Evolutionary conservation across 2,329 filamentous ascomycete species (phyloP).

Genomic region (Graphilbum fragrans): DNA sequence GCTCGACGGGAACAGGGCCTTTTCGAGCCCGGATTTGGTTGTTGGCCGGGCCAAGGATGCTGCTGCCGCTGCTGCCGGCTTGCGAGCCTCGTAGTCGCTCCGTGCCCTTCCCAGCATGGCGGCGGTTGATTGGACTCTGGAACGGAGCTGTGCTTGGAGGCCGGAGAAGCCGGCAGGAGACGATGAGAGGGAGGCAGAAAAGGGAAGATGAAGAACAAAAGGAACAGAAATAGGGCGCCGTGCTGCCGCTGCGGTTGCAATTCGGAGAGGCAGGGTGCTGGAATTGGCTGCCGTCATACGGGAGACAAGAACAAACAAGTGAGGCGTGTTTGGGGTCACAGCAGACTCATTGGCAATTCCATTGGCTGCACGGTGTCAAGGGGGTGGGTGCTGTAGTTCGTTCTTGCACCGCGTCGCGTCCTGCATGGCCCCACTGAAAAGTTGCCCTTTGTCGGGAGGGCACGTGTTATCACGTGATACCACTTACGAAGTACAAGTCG

Average conservation of each 20-base stretch:
- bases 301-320: background rate
- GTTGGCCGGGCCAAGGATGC: background rate
- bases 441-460: no score
- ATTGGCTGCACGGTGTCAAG: no score
- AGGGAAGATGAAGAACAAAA: background rate
- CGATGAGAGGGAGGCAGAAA: background rate
- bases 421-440: no score
- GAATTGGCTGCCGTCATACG: slow-evolving; percentile 13
- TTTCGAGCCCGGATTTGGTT: slow-evolving; percentile 25
- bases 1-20: slow-evolving; percentile 46
- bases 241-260: slow-evolving; percentile 4
- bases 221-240: slow-evolving; percentile 1
- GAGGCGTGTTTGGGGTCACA: background rate
- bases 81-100: slow-evolving; percentile 23
- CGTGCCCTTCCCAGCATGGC: slow-evolving; percentile 19
- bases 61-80: slow-evolving; percentile 4
- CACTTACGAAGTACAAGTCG: no score
- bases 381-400: no score
- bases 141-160: background rate
- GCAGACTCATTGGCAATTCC: no score
- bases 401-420: no score
- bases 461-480: no score
- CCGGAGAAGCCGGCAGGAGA: background rate
- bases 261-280: slow-evolving; percentile 9
- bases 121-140: slow-evolving; percentile 5